Percentiles rank a stretch among this genome's conserved stretches.
These are phyloP conservation scores for Starmera quercuum DNA, from an alignment of 805 yeast species.

Conservation along the genomic window DNA sequence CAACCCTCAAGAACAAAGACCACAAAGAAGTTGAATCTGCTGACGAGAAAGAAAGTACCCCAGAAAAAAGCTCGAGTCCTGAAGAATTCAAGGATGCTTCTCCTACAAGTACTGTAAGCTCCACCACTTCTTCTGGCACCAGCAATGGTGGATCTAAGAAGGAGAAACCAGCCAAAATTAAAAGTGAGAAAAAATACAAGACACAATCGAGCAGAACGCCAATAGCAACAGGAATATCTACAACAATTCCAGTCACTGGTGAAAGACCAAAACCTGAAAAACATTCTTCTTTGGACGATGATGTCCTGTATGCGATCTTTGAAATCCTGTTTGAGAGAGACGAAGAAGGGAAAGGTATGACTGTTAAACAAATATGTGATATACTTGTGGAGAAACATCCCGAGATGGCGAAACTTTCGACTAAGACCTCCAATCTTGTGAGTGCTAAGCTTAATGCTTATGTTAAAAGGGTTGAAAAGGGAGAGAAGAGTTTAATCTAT, in stretches of 20 bases:
- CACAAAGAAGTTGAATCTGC: not conserved
- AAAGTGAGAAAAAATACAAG: conserved; percentile 15
- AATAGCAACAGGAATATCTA: conserved; percentile 62
- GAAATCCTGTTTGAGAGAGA: conserved; percentile 64
- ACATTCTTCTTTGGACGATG: conserved; percentile 60
- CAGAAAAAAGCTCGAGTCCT: conserved; percentile 18
- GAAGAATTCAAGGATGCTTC: conserved; percentile 16
- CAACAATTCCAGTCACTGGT: conserved; percentile 76
- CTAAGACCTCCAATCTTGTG: conserved; percentile 74
- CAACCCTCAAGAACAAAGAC: conserved; percentile 1
- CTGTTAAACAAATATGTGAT: conserved; percentile 85
- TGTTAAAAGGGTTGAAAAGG: conserved; percentile 79
- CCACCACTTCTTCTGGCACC: conserved; percentile 2
- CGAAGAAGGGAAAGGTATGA: conserved; percentile 68
- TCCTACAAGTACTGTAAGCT: conserved; percentile 15
- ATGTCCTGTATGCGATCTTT: conserved; percentile 69
- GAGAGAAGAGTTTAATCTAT: conserved; percentile 64
- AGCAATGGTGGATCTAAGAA: conserved; percentile 1
- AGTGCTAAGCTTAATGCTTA: conserved; percentile 81
- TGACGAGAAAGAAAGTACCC: conserved; percentile 13
- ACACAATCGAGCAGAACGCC: conserved; percentile 18
- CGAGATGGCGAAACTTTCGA: conserved; percentile 73
- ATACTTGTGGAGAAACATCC: conserved; percentile 68
- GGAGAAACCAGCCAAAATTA: conserved; percentile 11
- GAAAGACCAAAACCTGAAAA: conserved; percentile 66